A percentile compares a stretch with the other conserved stretches of the same genome.
phyloP scores from a whole-genome alignment of 768 basidiomycete species.

The Rubroboletus satanas region DNA sequence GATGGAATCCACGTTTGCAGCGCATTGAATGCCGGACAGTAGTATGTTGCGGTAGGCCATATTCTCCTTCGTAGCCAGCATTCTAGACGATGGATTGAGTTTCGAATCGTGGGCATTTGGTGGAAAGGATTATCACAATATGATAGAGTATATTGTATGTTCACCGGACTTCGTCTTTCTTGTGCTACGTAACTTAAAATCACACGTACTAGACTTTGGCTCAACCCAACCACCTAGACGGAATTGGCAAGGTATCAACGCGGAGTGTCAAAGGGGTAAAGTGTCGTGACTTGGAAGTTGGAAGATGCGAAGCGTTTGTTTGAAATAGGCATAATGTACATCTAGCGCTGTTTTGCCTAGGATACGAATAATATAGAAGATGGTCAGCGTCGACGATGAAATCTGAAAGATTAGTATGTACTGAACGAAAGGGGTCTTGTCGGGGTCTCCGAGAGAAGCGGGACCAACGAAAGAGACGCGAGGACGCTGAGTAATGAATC shows the following conservation, averaged over 20 bases:
- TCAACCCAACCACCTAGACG: too few species aligned
- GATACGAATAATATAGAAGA: slow-evolving; percentile 10
- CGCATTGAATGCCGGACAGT: slow-evolving; percentile 5
- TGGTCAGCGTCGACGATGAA: background rate
- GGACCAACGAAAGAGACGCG: background rate
- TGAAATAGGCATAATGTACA: slow-evolving; percentile 22
- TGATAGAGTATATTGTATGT: background rate
- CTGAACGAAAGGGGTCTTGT: background rate
- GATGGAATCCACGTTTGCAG: slow-evolving; percentile 41
- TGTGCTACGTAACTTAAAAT: background rate
- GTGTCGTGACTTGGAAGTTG: background rate
- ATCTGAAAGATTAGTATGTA: background rate
- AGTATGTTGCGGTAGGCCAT: too few species aligned
- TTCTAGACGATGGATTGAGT: background rate
- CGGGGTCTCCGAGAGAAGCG: background rate
- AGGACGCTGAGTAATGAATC: background rate
- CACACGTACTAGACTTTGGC: background rate
- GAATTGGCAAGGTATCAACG: too few species aligned
- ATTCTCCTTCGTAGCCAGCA: background rate
- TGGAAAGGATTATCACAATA: background rate
- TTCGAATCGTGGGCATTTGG: too few species aligned
- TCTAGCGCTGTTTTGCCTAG: slow-evolving; percentile 12
- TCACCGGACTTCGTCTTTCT: background rate
- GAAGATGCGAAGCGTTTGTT: background rate
- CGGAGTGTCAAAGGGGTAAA: too few species aligned